Conservation (phyloP, 2,329 filamentous ascomycete genomes). For the Lasiodiplodia theobromae region DNA sequence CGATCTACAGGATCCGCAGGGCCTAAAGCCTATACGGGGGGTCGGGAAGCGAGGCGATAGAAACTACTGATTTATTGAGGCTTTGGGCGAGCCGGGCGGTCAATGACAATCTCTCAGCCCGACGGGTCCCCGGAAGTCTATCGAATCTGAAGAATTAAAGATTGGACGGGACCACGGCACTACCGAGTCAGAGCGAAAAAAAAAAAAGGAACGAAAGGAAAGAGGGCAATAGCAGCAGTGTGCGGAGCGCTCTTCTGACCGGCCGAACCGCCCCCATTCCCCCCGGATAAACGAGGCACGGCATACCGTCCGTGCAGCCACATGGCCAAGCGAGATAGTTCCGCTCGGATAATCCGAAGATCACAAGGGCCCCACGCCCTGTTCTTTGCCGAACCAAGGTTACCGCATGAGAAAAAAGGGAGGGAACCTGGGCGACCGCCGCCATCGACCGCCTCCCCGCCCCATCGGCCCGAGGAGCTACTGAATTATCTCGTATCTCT, state of each 20-base stretch:
- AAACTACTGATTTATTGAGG: neutral
- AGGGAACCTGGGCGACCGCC: neutral
- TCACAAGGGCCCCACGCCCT: neutral
- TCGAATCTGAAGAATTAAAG: neutral
- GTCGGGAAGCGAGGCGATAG: neutral
- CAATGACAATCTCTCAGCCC: neutral
- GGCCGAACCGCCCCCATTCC: neutral
- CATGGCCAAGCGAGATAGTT: slow-evolving; percentile 14
- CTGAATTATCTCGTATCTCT: neutral
- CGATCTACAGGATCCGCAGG: neutral
- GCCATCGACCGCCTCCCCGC: neutral
- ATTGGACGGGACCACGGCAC: neutral
- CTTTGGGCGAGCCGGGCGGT: neutral
- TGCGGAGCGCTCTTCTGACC: neutral
- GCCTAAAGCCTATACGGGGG: neutral
- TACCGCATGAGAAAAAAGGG: neutral
- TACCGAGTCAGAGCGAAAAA: neutral
- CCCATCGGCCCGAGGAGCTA: neutral
- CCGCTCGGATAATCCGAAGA: slow-evolving; percentile 1
- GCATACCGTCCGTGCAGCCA: slow-evolving; percentile 16
- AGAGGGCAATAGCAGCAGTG: neutral
- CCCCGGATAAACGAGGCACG: neutral
- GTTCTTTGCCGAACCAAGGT: neutral
- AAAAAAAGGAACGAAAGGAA: neutral
- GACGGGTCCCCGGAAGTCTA: neutral